Base-by-base conservation (phyloP, 2,329 filamentous ascomycete species). In the Cladosporium velox region DNA sequence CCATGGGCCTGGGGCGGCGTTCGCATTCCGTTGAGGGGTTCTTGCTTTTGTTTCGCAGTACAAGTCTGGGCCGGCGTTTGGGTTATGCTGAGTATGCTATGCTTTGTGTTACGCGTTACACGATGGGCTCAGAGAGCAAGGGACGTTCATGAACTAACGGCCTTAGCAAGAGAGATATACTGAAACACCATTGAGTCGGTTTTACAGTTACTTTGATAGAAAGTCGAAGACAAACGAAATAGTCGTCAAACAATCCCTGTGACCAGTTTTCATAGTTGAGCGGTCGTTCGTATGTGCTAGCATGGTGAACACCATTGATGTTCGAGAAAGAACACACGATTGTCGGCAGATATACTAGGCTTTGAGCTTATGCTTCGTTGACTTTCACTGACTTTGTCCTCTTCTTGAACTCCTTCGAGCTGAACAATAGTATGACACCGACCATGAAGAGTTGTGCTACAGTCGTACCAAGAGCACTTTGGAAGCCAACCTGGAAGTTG, bases 401-500 rank as follows among this genome's bases (percentile, higher is more conserved):
- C 5, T 41, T 41, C 52, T 34, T 57, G 2, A 57, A 30, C 30
- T 34, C 52, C 41, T 30, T 72, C 47, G 8, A 80, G n/a, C 52
- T 57, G 4, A 57, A 57, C 15, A 35, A 57, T 2, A 35, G 12
- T 35, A 57, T 57, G 30, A 57, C n/a, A 4, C 18, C n/a, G 10
- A 35, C 52, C 52, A 57, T 32, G 28, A 57, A 18, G 2, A 57
- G 67, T 71, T 79, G 78, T 28, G 71, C 69, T 5, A 79, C 64
- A 1, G 74, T 74, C 0, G 77, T 79, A 7, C 69, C 72, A 6
- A 80, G 67, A n/a, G 73, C 71, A 30, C 74, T 75, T 24, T 68
- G 59, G 34, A 70, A 71, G 24, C 69, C 69, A 24, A 67, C 71
- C 18, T 68, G 67, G 61, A 80, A 81, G 26, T 72, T 71, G 10